Conservation (phyloP, 148 eudicot genomes). For the Chenopodium formosanum region DNA sequence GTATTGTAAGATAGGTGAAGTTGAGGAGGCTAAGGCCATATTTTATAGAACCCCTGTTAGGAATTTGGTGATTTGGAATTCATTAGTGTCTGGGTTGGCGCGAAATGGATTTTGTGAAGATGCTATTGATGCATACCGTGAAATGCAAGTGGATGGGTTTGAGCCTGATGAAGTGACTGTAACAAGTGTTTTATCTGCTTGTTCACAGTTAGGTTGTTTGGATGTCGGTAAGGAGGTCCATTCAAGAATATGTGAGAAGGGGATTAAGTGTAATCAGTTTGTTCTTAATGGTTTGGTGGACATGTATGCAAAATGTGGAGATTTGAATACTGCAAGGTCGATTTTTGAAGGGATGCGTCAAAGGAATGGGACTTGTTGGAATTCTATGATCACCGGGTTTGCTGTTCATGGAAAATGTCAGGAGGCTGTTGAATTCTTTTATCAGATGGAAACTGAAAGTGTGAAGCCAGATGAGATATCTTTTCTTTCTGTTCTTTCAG, state of each 20-base stretch:
- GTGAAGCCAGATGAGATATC: slow-evolving; percentile 50
- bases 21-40: slow-evolving; percentile 40
- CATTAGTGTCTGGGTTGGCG: slow-evolving; percentile 52
- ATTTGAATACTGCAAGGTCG: slow-evolving; percentile 46
- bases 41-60: slow-evolving; percentile 40
- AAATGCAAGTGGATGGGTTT: slow-evolving; percentile 51
- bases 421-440: slow-evolving; percentile 51
- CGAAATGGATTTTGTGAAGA: slow-evolving; percentile 63
- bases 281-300: slow-evolving; percentile 62
- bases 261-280: slow-evolving; percentile 42
- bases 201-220: slow-evolving; percentile 55
- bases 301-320: slow-evolving; percentile 84
- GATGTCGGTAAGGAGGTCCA: slow-evolving; percentile 59
- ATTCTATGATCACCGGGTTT: slow-evolving; percentile 58
- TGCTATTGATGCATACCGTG: slow-evolving; percentile 42
- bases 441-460: slow-evolving; percentile 44
- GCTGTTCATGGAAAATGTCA: slow-evolving; percentile 53
- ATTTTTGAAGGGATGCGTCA: slow-evolving; percentile 44
- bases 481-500: slow-evolving; percentile 59
- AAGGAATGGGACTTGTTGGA: slow-evolving; percentile 52
- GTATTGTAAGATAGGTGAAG: slow-evolving; percentile 56
- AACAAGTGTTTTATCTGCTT: slow-evolving; percentile 60
- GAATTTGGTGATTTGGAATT: slow-evolving; percentile 67
- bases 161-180: slow-evolving; percentile 63
- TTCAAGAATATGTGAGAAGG: slow-evolving; percentile 30